Evolutionary conservation across 1,284 basidiomycete species (phyloP).

Genomic region (Heterobasidion parviporum): DNA sequence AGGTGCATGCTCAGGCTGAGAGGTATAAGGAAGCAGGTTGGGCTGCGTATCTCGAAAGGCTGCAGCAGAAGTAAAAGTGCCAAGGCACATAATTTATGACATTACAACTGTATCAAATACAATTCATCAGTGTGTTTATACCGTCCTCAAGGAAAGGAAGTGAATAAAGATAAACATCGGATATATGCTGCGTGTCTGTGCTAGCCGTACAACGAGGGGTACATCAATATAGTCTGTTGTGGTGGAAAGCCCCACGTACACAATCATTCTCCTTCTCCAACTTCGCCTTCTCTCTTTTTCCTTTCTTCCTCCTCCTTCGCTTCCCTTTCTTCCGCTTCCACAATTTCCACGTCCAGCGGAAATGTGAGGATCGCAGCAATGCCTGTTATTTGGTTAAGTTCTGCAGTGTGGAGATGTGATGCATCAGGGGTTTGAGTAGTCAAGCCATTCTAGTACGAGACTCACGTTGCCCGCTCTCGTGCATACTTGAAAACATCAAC

Average conservation of each 20-base stretch:
- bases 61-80: background rate
- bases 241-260: too few species aligned
- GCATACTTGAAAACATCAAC: conserved; percentile 97
- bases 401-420: conserved; percentile 30
- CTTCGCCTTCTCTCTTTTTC: conserved; percentile 22
- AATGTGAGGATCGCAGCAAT: conserved; percentile 95
- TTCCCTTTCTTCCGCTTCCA: conserved; percentile 78
- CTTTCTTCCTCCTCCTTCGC: conserved; percentile 44
- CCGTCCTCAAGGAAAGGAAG: background rate
- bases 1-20: conserved; percentile 67
- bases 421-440: background rate
- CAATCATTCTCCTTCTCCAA: conserved; percentile 5
- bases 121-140: background rate
- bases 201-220: background rate
- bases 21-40: conserved; percentile 85
- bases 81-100: background rate
- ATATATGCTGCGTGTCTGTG: background rate
- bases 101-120: background rate
- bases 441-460: conserved; percentile 5
- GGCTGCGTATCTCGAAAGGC: conserved; percentile 72
- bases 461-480: conserved; percentile 94
- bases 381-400: conserved; percentile 92
- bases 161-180: background rate
- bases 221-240: background rate
- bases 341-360: conserved; percentile 91